Base-by-base conservation (phyloP, 192 early-diverging fungal genomes). In the Endogone sp. region DNA sequence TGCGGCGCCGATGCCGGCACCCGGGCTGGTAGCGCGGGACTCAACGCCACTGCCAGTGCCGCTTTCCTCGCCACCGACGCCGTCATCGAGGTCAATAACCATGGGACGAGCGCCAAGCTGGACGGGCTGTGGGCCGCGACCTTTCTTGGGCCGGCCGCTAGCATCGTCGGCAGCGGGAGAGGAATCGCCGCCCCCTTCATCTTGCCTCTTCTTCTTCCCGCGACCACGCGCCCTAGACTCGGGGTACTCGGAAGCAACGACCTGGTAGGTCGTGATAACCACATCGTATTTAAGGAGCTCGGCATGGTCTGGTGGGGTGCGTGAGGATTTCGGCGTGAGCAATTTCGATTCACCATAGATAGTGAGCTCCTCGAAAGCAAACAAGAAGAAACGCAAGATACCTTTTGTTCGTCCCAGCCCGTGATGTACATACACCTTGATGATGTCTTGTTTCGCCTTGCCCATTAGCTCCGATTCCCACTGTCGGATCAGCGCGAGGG, bases 221-320 rank as follows among this genome's bases (percentile, higher is more conserved):
- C 64, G 70, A 22, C 60, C 61, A 21, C 62, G 65, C 10, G 66
- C 68, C 6, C 62, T 49, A n/a, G 29, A 4, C 13, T 25, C 66
- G 2, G 72, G 66, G 13, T 69, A 63, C 56, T 79, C 77, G 22
- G 72, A 68, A 1, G 76, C 65, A 2, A 81, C 67, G 0, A 72
- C 68, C 23, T 75, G 73, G 29, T 81, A 81, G 2, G 73, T 81
- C 4, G 80, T 78, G 44, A 81, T 71, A 0, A 81, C 68, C 9
- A 81, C 68, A 64, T 81, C 76, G 49, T 81, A 78, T n/a, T 71
- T 62, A n/a, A 44, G 25, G 28, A 78, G 75, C 2, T 55, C 31
- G 4, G 22, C 16, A 6, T 64, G 56, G 30, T 73, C 32, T 70
- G 21, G 24, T 29, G 29, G 16, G 20, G 28, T 56, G 29, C 59